Conservation (phyloP, 2,329 filamentous ascomycete genomes). For the Aspergillus pseudonomiae region DNA sequence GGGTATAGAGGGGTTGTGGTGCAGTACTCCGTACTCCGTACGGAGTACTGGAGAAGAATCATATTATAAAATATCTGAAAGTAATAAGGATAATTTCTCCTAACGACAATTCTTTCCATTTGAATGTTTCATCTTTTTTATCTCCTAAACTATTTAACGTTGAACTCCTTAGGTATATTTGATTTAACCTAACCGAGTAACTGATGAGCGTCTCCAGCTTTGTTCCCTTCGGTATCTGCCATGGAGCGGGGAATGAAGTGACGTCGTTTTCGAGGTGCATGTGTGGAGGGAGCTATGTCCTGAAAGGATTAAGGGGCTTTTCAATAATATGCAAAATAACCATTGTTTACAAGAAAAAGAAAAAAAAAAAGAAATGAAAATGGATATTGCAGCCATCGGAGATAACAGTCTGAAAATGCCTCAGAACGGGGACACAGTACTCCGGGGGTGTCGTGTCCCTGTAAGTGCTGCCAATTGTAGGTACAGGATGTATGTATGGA, state of each 20-base stretch:
- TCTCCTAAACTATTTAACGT: neutral
- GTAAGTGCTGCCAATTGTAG: neutral
- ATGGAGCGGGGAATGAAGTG: neutral
- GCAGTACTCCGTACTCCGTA: neutral
- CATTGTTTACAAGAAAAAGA: neutral
- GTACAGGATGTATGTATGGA: neutral
- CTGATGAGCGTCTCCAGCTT: no score
- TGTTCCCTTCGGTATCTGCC: neutral
- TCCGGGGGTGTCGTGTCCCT: neutral
- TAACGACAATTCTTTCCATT: neutral
- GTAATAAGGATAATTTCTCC: neutral
- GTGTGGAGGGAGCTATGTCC: neutral
- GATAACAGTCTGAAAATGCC: neutral
- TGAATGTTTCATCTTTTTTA: neutral
- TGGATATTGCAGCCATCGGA: neutral
- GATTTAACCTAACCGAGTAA: neutral
- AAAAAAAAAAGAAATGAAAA: neutral
- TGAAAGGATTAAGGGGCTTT: neutral
- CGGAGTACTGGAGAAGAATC: neutral
- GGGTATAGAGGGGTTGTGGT: neutral
- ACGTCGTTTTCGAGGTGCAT: neutral
- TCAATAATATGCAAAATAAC: neutral
- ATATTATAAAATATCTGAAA: neutral
- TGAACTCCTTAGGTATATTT: neutral
- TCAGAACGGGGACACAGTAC: conserved; percentile 1